phyloP scores from a whole-genome alignment of 1,284 basidiomycete species.

The Phlebopus sp. region DNA sequence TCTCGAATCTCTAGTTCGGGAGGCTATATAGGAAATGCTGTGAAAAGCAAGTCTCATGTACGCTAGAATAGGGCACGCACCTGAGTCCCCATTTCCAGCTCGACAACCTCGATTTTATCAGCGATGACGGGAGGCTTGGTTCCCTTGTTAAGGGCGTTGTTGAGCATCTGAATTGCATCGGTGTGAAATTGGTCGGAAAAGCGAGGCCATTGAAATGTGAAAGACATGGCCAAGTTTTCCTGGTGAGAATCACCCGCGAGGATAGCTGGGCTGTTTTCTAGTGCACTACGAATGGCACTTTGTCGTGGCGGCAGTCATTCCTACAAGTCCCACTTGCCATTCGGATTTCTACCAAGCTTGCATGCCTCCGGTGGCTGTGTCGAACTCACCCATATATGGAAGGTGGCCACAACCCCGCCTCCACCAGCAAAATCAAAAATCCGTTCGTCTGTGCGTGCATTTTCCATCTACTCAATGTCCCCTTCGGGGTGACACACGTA shows the following conservation, averaged over 20 bases:
- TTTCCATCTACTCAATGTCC: no score
- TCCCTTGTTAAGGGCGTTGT: conserved; percentile 94
- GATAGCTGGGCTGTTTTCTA: not conserved
- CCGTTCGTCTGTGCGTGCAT: not conserved
- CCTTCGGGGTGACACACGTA: conserved; percentile 36
- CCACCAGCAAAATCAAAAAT: not conserved
- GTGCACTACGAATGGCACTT: not conserved
- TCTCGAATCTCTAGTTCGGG: conserved; percentile 97
- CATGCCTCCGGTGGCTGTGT: no score
- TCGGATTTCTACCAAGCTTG: no score
- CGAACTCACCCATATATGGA: no score
- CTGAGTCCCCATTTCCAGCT: conserved; percentile 97
- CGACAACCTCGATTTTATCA: conserved; percentile 95
- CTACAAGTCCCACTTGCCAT: no score
- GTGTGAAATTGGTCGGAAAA: conserved; percentile 95
- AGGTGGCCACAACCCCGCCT: not conserved
- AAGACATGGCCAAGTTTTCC: conserved; percentile 68
- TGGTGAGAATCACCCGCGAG: conserved; percentile 9
- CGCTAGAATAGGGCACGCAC: conserved; percentile 42
- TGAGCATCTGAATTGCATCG: conserved; percentile 92
- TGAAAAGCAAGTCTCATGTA: conserved; percentile 10
- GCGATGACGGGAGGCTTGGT: conserved; percentile 98
- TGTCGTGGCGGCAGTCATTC: no score
- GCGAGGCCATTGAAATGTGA: conserved; percentile 95
- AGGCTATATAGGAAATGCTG: conserved; percentile 51